Conservation (phyloP, 768 basidiomycete genomes). For the Leccinum subgranulosum region DNA sequence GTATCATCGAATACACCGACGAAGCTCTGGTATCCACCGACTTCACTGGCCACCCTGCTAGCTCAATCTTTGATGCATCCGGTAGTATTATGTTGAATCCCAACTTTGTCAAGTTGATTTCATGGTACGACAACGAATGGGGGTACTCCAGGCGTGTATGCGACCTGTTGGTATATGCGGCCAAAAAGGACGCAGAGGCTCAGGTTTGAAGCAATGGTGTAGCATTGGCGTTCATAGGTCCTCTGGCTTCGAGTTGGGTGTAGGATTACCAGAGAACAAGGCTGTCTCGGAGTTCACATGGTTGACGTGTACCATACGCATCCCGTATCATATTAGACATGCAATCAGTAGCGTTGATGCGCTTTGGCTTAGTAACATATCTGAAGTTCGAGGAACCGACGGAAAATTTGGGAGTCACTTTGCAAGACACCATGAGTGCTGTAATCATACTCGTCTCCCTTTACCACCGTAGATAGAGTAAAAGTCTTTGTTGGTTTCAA, state of each 20-base stretch:
- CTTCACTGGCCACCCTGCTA: constrained; percentile 75
- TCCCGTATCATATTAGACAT: constrained; percentile 9
- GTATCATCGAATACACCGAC: constrained; percentile 87
- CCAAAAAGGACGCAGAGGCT: constrained; percentile 59
- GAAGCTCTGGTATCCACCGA: constrained; percentile 93
- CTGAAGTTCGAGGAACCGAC: no score
- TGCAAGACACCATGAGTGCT: no score
- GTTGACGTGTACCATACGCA: constrained; percentile 13
- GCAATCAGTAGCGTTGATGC: not conserved
- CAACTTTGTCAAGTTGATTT: constrained; percentile 94
- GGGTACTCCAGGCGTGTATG: constrained; percentile 91
- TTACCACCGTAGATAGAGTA: no score
- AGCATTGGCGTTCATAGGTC: not conserved
- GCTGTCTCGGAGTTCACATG: not conserved
- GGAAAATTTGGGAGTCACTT: no score
- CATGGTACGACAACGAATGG: constrained; percentile 97
- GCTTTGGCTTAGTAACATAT: not conserved
- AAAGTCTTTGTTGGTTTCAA: not conserved
- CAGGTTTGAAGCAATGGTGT: constrained; percentile 9
- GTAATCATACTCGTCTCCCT: no score
- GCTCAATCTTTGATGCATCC: constrained; percentile 90
- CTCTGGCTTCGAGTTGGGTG: constrained; percentile 5
- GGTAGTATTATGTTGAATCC: constrained; percentile 91
- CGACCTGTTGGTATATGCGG: constrained; percentile 82
- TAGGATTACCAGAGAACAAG: constrained; percentile 11